Evolutionary conservation across 805 yeast genomes (phyloP).

Genomic region (Wickerhamomyces pijperi): DNA sequence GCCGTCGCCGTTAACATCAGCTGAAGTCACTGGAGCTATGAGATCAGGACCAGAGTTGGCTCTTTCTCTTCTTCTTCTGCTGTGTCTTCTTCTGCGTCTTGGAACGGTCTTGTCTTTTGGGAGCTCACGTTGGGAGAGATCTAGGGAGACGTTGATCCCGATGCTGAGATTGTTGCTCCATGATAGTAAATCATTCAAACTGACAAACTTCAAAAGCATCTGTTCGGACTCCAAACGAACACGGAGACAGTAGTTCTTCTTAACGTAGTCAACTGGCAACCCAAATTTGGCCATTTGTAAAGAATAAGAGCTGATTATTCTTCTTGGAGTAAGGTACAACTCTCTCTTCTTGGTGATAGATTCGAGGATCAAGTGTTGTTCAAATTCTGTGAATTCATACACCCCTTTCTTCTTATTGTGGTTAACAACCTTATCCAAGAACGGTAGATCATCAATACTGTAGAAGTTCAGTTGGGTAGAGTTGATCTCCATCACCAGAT

Average conservation of each 20-base stretch:
- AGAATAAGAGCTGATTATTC: slow-evolving; percentile 54
- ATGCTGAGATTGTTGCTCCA: slow-evolving; percentile 69
- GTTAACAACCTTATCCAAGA: slow-evolving; percentile 20
- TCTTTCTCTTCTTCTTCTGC: slow-evolving; percentile 15
- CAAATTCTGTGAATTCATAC: slow-evolving; percentile 15
- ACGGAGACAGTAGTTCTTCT: slow-evolving; percentile 57
- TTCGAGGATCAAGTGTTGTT: slow-evolving; percentile 15
- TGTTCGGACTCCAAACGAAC: slow-evolving; percentile 80
- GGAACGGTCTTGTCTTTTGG: slow-evolving; percentile 80
- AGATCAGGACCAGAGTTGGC: slow-evolving; percentile 18
- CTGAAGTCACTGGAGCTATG: slow-evolving; percentile 1
- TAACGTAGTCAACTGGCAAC: slow-evolving; percentile 73
- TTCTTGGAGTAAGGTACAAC: slow-evolving; percentile 10
- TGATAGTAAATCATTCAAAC: slow-evolving; percentile 54
- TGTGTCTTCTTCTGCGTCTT: slow-evolving; percentile 46
- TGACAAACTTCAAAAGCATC: slow-evolving; percentile 52
- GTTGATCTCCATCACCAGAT: slow-evolving; percentile 61
- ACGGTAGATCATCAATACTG: slow-evolving; percentile 24
- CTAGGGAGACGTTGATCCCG: slow-evolving; percentile 75
- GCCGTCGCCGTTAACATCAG: slow-evolving; percentile 14
- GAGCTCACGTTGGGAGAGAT: slow-evolving; percentile 55
- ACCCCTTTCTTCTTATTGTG: slow-evolving; percentile 16
- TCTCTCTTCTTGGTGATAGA: slow-evolving; percentile 8
- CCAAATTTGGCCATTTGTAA: slow-evolving; percentile 81
- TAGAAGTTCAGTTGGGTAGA: slow-evolving; percentile 79